Evolutionary conservation across 2,329 filamentous ascomycete genomes (phyloP), one percentile per base, ranked within the genome.

Genomic region (Xylaria sp.): DNA sequence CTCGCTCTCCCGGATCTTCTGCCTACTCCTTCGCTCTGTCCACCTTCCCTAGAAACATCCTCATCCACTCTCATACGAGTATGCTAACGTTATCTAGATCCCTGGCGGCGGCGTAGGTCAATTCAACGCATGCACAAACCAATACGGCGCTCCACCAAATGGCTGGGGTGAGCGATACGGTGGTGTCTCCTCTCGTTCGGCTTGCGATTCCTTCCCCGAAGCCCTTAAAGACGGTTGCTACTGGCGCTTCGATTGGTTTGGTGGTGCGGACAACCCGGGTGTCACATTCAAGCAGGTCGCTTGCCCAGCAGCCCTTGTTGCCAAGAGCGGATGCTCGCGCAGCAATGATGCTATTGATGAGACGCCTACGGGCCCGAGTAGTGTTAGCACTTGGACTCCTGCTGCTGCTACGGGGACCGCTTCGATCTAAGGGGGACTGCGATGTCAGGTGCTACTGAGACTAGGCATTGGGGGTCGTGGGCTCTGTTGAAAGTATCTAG

Each of bases 191-290:
- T 82, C 82, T 59, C 81, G 84, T 63, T 78, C 79, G 59, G 82
- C 86, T 38, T 90, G 88, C 79, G 80, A 83, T 68, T 75, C 77
- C 60, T 86, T 88, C 79, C 88, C 88, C 0, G 79, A 76, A 44
- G 79, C 82, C 44, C 81, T 90, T 60, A 85, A 87, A 80, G 80
- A 79, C 10, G 88, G 88, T 9, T 90, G 88, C 79, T 81, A 85
- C 76, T 90, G 88, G 86, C 86, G 88, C 68, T 90, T 89, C 75
- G 86, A 89, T 80, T 90, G 87, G 87, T 89, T 90, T 79, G 74
- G 81, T 71, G 84, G 84, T 69, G 83, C 87, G 58, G 85, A 89
- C 76, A 89, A 89, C 79, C 87, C 87, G 6, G 74, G 74, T 33
- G 84, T 90, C 63, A 81, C 78, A 63, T 90, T 87, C 78, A 79